Evolutionary conservation across 805 yeast species (phyloP).

Genomic region (Candida sakaeoensis): DNA sequence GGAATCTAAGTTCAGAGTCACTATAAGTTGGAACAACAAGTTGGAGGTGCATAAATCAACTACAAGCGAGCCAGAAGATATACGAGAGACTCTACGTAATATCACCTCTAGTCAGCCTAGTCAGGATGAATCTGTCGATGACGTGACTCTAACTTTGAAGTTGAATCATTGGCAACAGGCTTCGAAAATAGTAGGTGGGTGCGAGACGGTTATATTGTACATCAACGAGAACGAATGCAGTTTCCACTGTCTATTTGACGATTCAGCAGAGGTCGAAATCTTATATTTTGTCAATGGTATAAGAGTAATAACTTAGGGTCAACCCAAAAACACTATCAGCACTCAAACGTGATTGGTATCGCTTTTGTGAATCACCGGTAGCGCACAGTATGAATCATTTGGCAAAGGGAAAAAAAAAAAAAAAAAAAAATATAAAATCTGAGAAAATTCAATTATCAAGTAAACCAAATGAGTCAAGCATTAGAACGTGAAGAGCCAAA

Average conservation of each 20-base stretch:
- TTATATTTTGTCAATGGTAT: constrained; percentile 54
- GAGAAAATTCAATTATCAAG: neutral
- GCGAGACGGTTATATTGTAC: constrained; percentile 58
- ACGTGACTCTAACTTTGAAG: constrained; percentile 40
- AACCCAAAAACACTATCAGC: no score
- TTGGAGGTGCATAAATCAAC: constrained; percentile 42
- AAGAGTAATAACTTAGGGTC: constrained; percentile 1
- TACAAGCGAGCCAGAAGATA: constrained; percentile 6
- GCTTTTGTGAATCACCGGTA: constrained; percentile 1
- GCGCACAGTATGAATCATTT: neutral
- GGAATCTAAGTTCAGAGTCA: constrained; percentile 49
- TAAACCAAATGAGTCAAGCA: constrained; percentile 2
- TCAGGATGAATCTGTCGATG: constrained; percentile 14
- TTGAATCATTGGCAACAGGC: constrained; percentile 69
- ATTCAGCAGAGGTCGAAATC: constrained; percentile 60
- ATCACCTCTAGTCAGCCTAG: constrained; percentile 6
- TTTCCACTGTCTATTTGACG: constrained; percentile 64
- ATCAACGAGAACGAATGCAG: constrained; percentile 57
- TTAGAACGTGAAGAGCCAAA: constrained; percentile 66
- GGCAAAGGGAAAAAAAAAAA: neutral
- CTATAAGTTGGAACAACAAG: constrained; percentile 56
- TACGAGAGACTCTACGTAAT: constrained; percentile 6
- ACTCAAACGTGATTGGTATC: neutral
- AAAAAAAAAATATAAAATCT: neutral
- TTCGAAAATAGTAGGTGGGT: constrained; percentile 53